Evolutionary conservation across 257 asterid genomes (phyloP), one percentile per base, ranked within the genome.

Genomic region (Gynochthodes officinalis): DNA sequence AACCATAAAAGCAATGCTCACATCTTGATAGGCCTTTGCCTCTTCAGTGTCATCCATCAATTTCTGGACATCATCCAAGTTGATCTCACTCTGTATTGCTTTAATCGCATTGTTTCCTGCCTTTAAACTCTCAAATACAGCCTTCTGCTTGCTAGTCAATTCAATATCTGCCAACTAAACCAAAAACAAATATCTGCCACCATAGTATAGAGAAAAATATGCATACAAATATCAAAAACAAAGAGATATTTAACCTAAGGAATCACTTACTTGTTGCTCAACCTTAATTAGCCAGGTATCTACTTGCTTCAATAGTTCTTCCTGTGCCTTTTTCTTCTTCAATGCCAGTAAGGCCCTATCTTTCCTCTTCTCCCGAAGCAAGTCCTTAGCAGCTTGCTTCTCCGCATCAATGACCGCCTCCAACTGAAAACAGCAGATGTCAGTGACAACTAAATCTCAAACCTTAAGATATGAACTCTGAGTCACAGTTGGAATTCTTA

Each of bases 11-110:
- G 70, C 2, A 44, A 67, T 55, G 70, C 95, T 85, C 81, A 95
- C 99, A 67, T 95, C 97, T 87, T 92, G 99, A 80, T 92, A 92
- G 78, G 99, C 99, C 86, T 92, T 92, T 2, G 99, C 98, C 82
- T 95, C 99, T 7, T 88, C 97, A 64, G 98, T 80, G 79, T 95
- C 99, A 76, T 95, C 99, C 94, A 92, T 89, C 73, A 95, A 83
- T 75, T 92, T 95, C 85, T 92, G 99, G 78, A 95, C 99, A 76
- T 95, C 99, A 52, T 95, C 97, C 27, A 95, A 79, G 72, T 81
- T 92, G 78, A 95, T 77, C 84, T 95, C 99, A 74, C 91, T 85
- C 82, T 92, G 98, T 69, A 95, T 87, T 63, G 98, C 98, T 85
- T 89, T 86, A 64, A 95, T 95, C 25, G 99, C 97, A 80, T 76